Percentiles rank a stretch among this genome's conserved stretches.
These are phyloP conservation scores for Elasticomyces elasticus DNA, from an alignment of 495 filamentous ascomycete species.

Conservation along the genomic window DNA sequence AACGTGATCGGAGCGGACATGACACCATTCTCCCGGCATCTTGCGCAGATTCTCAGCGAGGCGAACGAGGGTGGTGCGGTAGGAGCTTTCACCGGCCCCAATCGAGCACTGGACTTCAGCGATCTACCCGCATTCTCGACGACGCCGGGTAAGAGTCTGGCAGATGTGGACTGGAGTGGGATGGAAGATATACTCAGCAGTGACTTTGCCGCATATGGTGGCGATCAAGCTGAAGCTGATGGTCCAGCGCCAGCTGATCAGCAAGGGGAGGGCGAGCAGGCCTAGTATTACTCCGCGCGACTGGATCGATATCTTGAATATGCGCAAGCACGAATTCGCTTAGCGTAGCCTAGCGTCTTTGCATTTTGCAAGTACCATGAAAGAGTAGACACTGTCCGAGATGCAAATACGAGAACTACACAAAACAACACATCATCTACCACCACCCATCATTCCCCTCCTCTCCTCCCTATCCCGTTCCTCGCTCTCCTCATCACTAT, in stretches of 20 bases:
- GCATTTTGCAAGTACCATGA: too few relatives aligned
- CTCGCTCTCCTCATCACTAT: slow-evolving; percentile 52
- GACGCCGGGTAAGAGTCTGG: slow-evolving; percentile 3
- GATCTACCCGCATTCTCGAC: slow-evolving; percentile 12
- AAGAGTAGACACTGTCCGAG: too few relatives aligned
- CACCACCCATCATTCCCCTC: slow-evolving; percentile 51
- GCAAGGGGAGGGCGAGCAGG: too few relatives aligned
- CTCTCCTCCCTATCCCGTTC: slow-evolving; percentile 48
- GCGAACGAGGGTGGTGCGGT: not conserved
- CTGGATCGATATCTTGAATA: too few relatives aligned
- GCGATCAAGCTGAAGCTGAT: not conserved
- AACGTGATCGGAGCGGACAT: slow-evolving; percentile 1
- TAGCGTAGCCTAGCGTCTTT: too few relatives aligned
- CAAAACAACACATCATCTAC: slow-evolving; percentile 6
- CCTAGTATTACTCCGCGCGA: too few relatives aligned
- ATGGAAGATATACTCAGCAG: slow-evolving; percentile 12
- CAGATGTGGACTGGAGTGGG: slow-evolving; percentile 8
- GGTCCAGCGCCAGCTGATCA: too few relatives aligned
- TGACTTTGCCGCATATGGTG: slow-evolving; percentile 10
- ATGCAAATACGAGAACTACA: not conserved
- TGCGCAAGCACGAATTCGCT: too few relatives aligned
- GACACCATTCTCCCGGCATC: slow-evolving; percentile 16
- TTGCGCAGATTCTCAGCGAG: slow-evolving; percentile 20
- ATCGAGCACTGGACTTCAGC: slow-evolving; percentile 16
- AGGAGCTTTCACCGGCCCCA: slow-evolving; percentile 6